These are phyloP conservation scores for Sugiyamaella lignohabitans DNA, from an alignment of 805 yeast species.

Conservation along the genomic window DNA sequence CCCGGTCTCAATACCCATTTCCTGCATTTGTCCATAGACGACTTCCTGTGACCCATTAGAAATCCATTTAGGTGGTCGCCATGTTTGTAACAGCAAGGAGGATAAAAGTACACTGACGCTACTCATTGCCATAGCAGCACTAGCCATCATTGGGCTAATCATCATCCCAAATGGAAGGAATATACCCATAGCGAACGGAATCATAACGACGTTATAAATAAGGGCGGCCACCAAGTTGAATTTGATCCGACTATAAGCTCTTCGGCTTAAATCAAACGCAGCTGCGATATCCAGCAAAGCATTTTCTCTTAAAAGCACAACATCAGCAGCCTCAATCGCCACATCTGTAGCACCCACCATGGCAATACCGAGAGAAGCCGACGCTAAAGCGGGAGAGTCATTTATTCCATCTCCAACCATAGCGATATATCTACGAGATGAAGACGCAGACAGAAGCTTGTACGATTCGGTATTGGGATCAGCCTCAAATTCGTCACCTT, in stretches of 20 bases:
- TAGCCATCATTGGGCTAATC: conserved; percentile 84
- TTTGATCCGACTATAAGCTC: conserved; percentile 71
- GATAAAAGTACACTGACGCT: conserved; percentile 83
- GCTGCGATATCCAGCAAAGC: conserved; percentile 39
- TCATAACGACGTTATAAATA: conserved; percentile 76
- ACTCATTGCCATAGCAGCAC: conserved; percentile 89
- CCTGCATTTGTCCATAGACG: background rate
- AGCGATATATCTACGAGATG: conserved; percentile 42
- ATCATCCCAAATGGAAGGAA: conserved; percentile 66
- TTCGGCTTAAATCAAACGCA: conserved; percentile 56
- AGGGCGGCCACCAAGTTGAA: conserved; percentile 81
- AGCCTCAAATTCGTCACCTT: conserved; percentile 8
- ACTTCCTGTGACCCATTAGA: background rate
- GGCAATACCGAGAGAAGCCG: conserved; percentile 86
- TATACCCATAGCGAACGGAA: conserved; percentile 94
- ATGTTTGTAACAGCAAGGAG: conserved; percentile 65
- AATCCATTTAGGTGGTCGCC: conserved; percentile 27
- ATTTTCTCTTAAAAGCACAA: conserved; percentile 50
- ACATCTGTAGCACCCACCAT: conserved; percentile 91
- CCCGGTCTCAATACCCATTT: conserved; percentile 1
- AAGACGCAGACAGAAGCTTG: background rate
- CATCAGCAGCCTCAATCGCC: conserved; percentile 94
- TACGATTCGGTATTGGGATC: background rate
- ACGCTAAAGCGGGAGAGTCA: conserved; percentile 92
- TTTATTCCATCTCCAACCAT: conserved; percentile 98